phyloP scores from a whole-genome alignment of 2,329 filamentous ascomycete genomes.

The Pleoardoris graminearum region DNA sequence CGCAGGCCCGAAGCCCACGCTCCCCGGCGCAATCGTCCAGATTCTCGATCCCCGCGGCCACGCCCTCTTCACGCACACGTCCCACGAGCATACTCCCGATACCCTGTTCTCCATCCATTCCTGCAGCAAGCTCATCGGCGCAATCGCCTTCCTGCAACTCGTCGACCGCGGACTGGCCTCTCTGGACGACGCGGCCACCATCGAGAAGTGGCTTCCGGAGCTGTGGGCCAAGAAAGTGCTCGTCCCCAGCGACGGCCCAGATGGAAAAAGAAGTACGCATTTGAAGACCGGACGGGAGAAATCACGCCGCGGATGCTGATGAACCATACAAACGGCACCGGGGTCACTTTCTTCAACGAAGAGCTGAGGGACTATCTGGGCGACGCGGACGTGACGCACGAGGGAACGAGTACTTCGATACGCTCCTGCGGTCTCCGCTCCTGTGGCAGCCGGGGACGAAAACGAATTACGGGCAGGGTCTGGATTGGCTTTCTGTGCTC shows the following conservation, averaged over 20 bases:
- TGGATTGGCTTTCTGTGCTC: conserved; percentile 55
- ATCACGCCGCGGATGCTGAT: conserved; percentile 46
- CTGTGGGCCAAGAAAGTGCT: conserved; percentile 25
- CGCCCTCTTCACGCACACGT: conserved; percentile 23
- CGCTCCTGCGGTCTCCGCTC: conserved; percentile 22
- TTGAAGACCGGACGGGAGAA: conserved; percentile 16
- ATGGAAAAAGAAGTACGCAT: conserved; percentile 13
- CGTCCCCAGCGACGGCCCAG: conserved; percentile 2
- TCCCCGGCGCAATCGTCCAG: conserved; percentile 27
- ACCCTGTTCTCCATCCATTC: conserved; percentile 25
- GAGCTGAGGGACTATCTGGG: conserved; percentile 37
- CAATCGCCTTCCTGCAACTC: conserved; percentile 31
- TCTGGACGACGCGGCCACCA: conserved; percentile 23
- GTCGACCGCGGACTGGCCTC: conserved; percentile 20
- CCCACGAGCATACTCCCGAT: conserved; percentile 11
- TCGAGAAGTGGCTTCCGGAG: conserved; percentile 23
- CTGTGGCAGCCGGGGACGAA: conserved; percentile 50
- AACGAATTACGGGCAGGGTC: conserved; percentile 54
- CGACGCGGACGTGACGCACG: conserved; percentile 15
- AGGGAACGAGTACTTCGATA: conserved; percentile 17
- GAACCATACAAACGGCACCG: conserved; percentile 55
- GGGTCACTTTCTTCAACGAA: conserved; percentile 48
- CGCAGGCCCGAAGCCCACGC: neutral
- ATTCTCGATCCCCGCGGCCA: conserved; percentile 21
- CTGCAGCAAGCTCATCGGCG: conserved; percentile 29